Base-by-base conservation (phyloP, 495 filamentous ascomycete species). In the Penicillium samsonianum region DNA sequence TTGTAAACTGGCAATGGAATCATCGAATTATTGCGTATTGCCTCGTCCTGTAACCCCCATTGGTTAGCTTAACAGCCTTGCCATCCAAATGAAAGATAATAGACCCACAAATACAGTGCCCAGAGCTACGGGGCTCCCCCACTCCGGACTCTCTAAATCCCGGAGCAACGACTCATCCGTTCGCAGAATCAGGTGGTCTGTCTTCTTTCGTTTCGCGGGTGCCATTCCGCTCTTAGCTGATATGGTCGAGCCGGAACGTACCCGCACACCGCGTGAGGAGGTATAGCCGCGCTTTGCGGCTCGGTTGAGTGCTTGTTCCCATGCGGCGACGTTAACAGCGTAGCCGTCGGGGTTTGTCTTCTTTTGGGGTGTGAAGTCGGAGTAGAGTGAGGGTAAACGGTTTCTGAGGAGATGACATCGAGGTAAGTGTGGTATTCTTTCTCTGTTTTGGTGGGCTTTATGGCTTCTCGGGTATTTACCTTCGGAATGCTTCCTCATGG, bases 301-400 rank as follows among this genome's bases (percentile, higher is more conserved):
- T 42, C 77, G 73, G 19, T 82, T 78, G 23, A 98, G 80, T 2
- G 82, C 92, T 26, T 81, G 79, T 65, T 87, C 84, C 94, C 94
- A 98, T 41, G 92, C 90, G 14, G 82, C 74, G 40, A 92, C 72
- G 69, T 98, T 98, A 48, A 92, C 90, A 28, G 80, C 73, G 75
- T 92, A 98, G 59, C 92, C 93, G 64, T 95, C 91, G 1, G 92
- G 92, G 67, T 98, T 98, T 31, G 88, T 87, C 52, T 83, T 84
- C 57, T 82, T 82, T 59, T 93, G 91, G 35, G 80, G 68, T 4
- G 83, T 77, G 72, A 98, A 98, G 71, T 98, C 95, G 55, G 92
- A 96, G 75, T 96, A 98, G 50, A 98, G 84, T 14, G 92, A 92
- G 6, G 91, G 88, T 5, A 97, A 85, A 40, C 94, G 91, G 58